These are phyloP conservation scores for Colletotrichum sansevieriae DNA, from an alignment of 2,329 filamentous ascomycete species.

Conservation along the genomic window DNA sequence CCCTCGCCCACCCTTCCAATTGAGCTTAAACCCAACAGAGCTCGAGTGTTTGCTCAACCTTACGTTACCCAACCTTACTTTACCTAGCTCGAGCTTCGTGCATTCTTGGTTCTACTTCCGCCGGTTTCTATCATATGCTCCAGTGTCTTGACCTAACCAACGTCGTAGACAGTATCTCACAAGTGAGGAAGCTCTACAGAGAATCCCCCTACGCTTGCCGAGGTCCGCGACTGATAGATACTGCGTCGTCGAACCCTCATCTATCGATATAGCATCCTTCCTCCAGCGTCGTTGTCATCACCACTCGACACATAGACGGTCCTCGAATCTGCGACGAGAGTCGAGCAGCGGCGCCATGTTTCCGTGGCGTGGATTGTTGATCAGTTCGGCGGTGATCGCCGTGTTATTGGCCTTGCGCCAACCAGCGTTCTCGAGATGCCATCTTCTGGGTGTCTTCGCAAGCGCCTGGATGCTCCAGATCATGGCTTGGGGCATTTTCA, in stretches of 20 bases:
- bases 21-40: conserved; percentile 36
- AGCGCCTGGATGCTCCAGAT: conserved; percentile 53
- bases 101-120: not conserved
- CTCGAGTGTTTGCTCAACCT: conserved; percentile 7
- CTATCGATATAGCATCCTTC: not conserved
- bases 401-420: conserved; percentile 33
- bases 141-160: not conserved
- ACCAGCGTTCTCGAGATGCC: conserved; percentile 47
- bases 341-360: conserved; percentile 22
- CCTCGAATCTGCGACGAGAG: conserved; percentile 1
- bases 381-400: conserved; percentile 29
- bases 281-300: not conserved
- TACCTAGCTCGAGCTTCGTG: conserved; percentile 11
- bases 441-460: conserved; percentile 52
- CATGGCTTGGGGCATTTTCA: conserved; percentile 55
- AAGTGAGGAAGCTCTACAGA: not conserved
- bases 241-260: not conserved
- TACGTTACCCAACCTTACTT: conserved; percentile 15
- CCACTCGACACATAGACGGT: not conserved
- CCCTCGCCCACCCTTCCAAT: conserved; percentile 18
- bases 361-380: conserved; percentile 35
- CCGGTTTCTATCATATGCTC: not conserved
- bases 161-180: not conserved
- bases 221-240: not conserved
- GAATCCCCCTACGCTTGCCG: not conserved